Base-by-base conservation (phyloP, 768 basidiomycete species). In the Arthromyces matolae region DNA sequence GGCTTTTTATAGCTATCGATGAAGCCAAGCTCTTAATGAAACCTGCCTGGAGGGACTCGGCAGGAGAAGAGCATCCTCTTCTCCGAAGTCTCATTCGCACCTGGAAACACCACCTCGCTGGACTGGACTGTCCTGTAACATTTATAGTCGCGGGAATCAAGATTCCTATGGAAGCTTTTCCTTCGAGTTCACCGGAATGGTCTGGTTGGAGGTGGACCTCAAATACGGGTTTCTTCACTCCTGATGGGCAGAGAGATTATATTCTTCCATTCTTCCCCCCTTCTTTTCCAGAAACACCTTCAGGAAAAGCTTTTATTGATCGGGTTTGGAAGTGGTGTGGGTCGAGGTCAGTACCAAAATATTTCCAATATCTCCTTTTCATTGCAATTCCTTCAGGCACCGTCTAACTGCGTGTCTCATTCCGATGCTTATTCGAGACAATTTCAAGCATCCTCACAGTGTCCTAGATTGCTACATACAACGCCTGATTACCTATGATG, bases 271-370 rank as follows among this genome's bases (percentile, higher is more conserved):
- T 47, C 37, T 22, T 47, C 5, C 46, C 46, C 25, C 38, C 46
- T 2, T 31, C 46, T 10, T 33, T 22, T n/a, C 19, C 10, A 3
- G 13, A 47, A 12, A 31, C 38, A 14, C 20, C 36, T 0, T 22
- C 25, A 18, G 36, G 46, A 18, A 7, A 8, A 37, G 37, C 37
- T 8, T 13, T 47, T n/a, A n/a, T 47, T 2, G 10, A 47, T n/a
- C 37, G 38, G 13, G 25, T 47, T 13, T 47, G 45, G 45, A 46
- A 46, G 3, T 46, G 45, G 45, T 46, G 45, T 19, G 22, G 45
- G 8, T 19, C 45, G 10, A 36, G 45, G 45, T 23, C 14, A n/a
- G n/a, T n/a, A n/a, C n/a, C n/a, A n/a, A 14, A 31, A 20, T 37
- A 16, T 7, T 37, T 27, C 25, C 8, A 28, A 7, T 1, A 12